Evolutionary conservation across 164 flowering plant species (phyloP), one percentile per base, ranked within the genome.

Genomic region (Sextonia rubra): DNA sequence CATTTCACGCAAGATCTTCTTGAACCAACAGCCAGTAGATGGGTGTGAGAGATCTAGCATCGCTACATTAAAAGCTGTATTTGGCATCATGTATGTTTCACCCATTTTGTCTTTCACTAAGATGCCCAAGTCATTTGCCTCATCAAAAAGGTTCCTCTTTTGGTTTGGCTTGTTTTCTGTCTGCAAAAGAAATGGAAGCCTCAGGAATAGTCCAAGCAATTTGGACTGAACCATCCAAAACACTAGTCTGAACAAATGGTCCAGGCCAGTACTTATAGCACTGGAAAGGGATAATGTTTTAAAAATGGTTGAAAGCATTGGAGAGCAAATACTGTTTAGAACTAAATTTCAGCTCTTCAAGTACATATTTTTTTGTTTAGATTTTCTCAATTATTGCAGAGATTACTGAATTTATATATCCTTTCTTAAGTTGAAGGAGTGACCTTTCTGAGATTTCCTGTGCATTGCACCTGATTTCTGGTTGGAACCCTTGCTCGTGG

Each of bases 11-110:
- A 92, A 72, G 60, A 92, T 82, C 69, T 84, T 83, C 80, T 92
- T 90, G 87, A 90, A 92, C 97, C 95, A 92, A 68, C 62, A 60
- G 48, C 80, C 75, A 12, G 97, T 76, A 62, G 82, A 56, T 62
- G 97, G 97, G 76, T 92, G 88, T 3, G 95, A 90, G 70, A 92
- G 74, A 80, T 92, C 97, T 84, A 92, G 66, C 95, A 92, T 90
- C 63, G 94, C 97, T 64, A 92, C 95, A 66, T 90, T 88, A 82
- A 92, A 92, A 47, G 91, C 89, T 60, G 95, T 92, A 67, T 90
- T 92, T 22, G 97, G 89, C 74, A 92, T 86, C 93, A 89, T 87
- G 71, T 90, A 89, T 22, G 89, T 81, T 48, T 83, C 82, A 61
- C 95, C 97, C 67, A 76, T 71, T 64, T 79, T 84, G 82, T 90